Evolutionary conservation across 768 basidiomycete species (phyloP).

Genomic region (Naematelia encephala): DNA sequence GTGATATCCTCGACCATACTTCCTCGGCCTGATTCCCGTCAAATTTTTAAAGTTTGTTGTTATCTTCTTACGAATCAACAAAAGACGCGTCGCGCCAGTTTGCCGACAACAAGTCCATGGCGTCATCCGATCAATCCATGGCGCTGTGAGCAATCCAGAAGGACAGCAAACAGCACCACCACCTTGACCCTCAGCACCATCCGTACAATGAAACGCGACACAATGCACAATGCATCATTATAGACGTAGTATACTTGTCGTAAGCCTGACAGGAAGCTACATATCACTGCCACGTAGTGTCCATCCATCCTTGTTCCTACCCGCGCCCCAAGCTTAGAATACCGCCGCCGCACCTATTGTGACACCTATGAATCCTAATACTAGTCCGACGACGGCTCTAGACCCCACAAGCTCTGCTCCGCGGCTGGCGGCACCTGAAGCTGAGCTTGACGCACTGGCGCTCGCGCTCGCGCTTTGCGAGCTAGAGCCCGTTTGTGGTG

Average conservation of each 20-base stretch:
- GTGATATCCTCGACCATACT: too few species aligned
- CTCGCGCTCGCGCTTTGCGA: background rate
- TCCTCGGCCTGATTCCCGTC: too few species aligned
- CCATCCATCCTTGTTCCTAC: background rate
- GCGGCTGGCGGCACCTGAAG: background rate
- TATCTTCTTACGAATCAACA: too few species aligned
- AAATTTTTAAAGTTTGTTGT: too few species aligned
- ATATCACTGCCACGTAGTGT: background rate
- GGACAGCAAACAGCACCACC: too few species aligned
- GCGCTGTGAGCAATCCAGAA: too few species aligned
- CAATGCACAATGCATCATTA: background rate
- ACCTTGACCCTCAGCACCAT: too few species aligned
- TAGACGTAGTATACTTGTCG: background rate
- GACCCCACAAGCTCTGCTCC: background rate
- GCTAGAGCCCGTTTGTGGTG: constrained; percentile 1
- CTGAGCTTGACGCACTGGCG: background rate
- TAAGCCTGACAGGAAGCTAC: background rate
- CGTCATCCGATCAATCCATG: too few species aligned
- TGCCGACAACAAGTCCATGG: too few species aligned
- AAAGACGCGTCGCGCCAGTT: too few species aligned
- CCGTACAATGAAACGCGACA: too few species aligned
- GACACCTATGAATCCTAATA: background rate
- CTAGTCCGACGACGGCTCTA: background rate
- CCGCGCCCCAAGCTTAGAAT: background rate
- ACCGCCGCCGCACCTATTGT: background rate